Percentiles rank a stretch among this genome's conserved stretches.
These are phyloP conservation scores for Diaporthe sp. DNA, from an alignment of 2,329 filamentous ascomycete genomes.

Conservation along the genomic window DNA sequence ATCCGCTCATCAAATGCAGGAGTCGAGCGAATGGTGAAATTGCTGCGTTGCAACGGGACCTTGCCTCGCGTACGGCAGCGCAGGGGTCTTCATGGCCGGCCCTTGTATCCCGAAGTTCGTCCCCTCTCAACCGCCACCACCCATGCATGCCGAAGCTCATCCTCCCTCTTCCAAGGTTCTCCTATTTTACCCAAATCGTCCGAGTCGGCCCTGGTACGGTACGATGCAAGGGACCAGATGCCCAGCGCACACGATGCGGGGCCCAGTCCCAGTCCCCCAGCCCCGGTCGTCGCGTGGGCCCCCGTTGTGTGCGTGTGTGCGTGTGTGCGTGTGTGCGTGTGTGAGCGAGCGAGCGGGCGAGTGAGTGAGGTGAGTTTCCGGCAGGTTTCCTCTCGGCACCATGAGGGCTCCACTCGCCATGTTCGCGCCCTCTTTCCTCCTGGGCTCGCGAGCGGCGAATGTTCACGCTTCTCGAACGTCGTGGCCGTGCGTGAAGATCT, in stretches of 20 bases:
- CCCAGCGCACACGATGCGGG: conserved; percentile 2
- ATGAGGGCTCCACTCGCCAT: not conserved
- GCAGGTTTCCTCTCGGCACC: not conserved
- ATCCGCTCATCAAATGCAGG: not conserved
- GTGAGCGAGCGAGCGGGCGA: not conserved
- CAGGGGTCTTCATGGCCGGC: conserved; percentile 16
- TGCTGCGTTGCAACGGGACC: conserved; percentile 16
- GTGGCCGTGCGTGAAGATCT: conserved; percentile 22
- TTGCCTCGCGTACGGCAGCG: conserved; percentile 8
- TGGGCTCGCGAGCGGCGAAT: conserved; percentile 11
- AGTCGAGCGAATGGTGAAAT: not conserved
- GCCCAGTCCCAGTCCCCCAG: not conserved
- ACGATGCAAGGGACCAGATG: conserved; percentile 26
- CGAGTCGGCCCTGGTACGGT: conserved; percentile 4
- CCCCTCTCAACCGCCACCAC: not conserved
- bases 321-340: not conserved
- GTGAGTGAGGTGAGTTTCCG: not conserved
- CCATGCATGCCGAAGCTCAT: conserved; percentile 23
- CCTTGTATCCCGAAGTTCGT: conserved; percentile 14
- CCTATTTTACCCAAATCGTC: conserved; percentile 19
- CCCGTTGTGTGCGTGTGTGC: not conserved
- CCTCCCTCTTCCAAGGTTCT: conserved; percentile 9
- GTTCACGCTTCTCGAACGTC: conserved; percentile 25
- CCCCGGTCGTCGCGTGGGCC: conserved; percentile 3
- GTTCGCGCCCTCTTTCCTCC: not conserved